These are phyloP conservation scores for Plicaturopsis crispa DNA, from an alignment of 768 basidiomycete genomes.

Conservation along the genomic window DNA sequence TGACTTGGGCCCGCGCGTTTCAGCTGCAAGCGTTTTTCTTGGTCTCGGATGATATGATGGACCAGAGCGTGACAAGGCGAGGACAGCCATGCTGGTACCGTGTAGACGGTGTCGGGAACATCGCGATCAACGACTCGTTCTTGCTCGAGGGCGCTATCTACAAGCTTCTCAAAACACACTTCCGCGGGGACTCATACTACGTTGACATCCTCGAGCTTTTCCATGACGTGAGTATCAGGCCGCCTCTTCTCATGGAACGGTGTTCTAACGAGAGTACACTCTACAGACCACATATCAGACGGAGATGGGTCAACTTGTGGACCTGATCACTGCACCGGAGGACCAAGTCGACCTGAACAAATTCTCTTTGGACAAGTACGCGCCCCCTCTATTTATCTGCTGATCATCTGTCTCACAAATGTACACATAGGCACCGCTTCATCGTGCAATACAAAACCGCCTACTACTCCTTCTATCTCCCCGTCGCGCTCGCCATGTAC, in stretches of 20 bases:
- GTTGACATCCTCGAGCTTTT: conserved; percentile 87
- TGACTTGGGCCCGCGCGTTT: not conserved
- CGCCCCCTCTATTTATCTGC: conserved; percentile 2
- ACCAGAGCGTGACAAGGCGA: conserved; percentile 85
- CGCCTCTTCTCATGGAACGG: not conserved
- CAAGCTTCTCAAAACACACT: conserved; percentile 80
- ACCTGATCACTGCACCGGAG: conserved; percentile 93
- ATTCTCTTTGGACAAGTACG: conserved; percentile 81
- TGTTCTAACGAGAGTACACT: not conserved
- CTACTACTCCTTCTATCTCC: conserved; percentile 97
- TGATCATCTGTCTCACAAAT: not conserved
- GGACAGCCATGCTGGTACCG: conserved; percentile 95
- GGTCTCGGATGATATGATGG: conserved; percentile 98
- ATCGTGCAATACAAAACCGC: conserved; percentile 98
- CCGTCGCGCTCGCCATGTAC: conserved; percentile 91
- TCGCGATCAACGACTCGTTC: conserved; percentile 95
- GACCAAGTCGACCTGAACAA: conserved; percentile 78
- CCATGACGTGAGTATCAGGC: conserved; percentile 74
- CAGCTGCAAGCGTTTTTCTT: conserved; percentile 98
- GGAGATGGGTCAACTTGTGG: conserved; percentile 93
- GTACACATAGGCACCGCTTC: conserved; percentile 59
- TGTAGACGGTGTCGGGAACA: conserved; percentile 48
- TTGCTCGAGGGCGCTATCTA: conserved; percentile 96
- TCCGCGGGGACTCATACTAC: conserved; percentile 75
- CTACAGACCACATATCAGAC: conserved; percentile 71